These are phyloP conservation scores for Cephaloascus albidus DNA, from an alignment of 805 yeast species.

Conservation along the genomic window DNA sequence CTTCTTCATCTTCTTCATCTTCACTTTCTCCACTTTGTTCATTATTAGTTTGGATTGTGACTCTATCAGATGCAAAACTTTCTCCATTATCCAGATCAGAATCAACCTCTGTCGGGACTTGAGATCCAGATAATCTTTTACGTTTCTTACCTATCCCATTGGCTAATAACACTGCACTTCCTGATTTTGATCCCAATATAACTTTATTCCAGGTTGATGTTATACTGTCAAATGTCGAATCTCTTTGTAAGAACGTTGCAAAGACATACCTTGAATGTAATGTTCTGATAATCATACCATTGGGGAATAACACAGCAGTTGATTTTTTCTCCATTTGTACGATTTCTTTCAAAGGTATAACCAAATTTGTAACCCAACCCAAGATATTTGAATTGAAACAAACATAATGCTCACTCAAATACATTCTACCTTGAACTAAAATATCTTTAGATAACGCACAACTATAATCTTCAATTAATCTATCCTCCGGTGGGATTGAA, in stretches of 20 bases:
- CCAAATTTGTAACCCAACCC: constrained; percentile 55
- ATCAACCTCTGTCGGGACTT: constrained; percentile 1
- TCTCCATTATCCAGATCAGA: constrained; percentile 19
- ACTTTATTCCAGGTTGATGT: constrained; percentile 52
- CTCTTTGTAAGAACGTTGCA: constrained; percentile 59
- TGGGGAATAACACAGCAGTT: constrained; percentile 62
- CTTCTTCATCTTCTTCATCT: constrained; percentile 14
- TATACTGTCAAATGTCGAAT: constrained; percentile 39
- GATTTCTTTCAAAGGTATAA: constrained; percentile 52
- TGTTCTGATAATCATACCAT: constrained; percentile 56
- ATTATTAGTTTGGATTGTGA: constrained; percentile 11
- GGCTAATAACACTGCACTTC: background rate
- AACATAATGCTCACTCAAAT: constrained; percentile 43
- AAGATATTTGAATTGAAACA: constrained; percentile 61
- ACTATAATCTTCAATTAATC: constrained; percentile 48
- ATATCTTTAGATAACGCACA: constrained; percentile 64
- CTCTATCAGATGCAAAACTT: constrained; percentile 4
- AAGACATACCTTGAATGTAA: constrained; percentile 53
- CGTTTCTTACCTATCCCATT: constrained; percentile 1
- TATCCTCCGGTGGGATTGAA: constrained; percentile 39
- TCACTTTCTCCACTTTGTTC: constrained; percentile 10
- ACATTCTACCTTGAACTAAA: constrained; percentile 57
- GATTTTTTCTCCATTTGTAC: constrained; percentile 55
- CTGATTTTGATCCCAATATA: constrained; percentile 13
- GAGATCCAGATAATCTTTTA: constrained; percentile 2